Conservation (phyloP, 2,329 filamentous ascomycete species). For the Cladosporium austrohemisphaericum region DNA sequence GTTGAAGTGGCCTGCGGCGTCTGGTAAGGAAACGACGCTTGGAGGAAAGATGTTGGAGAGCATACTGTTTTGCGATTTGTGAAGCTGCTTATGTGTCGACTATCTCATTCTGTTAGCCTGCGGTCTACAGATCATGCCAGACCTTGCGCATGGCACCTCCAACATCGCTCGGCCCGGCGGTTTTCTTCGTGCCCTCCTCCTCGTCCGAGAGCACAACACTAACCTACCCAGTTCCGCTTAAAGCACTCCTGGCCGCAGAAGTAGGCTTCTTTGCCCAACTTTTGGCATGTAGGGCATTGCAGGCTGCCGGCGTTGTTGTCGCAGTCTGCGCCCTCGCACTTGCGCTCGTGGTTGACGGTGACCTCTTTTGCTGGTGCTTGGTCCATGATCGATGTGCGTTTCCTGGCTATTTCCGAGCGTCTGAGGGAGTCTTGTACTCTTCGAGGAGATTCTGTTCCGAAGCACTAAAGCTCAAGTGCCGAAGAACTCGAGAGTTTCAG, state of each 20-base stretch:
- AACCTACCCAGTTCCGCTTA: constrained; percentile 90
- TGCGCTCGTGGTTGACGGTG: constrained; percentile 51
- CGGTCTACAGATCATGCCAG: constrained; percentile 16
- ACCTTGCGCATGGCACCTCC: neutral
- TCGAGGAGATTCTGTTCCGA: no score
- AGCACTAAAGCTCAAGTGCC: no score
- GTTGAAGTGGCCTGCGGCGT: constrained; percentile 81
- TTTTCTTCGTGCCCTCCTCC: constrained; percentile 4
- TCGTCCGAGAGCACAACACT: constrained; percentile 19
- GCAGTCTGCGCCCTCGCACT: constrained; percentile 80
- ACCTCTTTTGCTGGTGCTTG: constrained; percentile 34
- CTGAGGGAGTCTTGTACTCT: no score
- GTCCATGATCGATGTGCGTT: constrained; percentile 21
- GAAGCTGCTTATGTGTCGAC: constrained; percentile 71
- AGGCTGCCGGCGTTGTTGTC: constrained; percentile 78
- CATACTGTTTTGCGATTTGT: constrained; percentile 73
- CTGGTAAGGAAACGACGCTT: constrained; percentile 83
- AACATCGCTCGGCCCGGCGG: neutral
- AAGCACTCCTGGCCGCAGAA: constrained; percentile 99
- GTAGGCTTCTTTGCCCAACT: constrained; percentile 83
- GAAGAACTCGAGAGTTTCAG: no score
- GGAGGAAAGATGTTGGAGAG: constrained; percentile 70
- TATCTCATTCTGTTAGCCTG: constrained; percentile 47
- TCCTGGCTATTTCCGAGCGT: no score
- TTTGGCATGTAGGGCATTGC: constrained; percentile 93